These are phyloP conservation scores for Neoscytalidium dimidiatum DNA, from an alignment of 2,329 filamentous ascomycete species.

Conservation along the genomic window DNA sequence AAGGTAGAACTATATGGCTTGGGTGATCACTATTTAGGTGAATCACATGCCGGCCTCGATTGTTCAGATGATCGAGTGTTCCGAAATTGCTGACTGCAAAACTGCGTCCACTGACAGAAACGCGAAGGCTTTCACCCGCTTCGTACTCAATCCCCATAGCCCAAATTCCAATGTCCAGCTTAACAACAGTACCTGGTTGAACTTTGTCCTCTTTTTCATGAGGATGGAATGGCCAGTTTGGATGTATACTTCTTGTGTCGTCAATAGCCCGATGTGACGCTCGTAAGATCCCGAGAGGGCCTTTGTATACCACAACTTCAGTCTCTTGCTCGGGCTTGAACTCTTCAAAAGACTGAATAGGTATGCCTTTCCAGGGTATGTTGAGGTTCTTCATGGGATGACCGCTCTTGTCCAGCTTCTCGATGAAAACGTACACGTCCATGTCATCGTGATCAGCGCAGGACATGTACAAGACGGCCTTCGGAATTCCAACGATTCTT, in stretches of 20 bases:
- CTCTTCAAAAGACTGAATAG: too few species aligned
- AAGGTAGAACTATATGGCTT: too few species aligned
- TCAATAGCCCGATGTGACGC: slow-evolving; percentile 17
- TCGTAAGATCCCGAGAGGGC: slow-evolving; percentile 23
- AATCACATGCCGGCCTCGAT: too few species aligned
- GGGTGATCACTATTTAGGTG: too few species aligned
- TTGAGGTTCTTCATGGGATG: not conserved
- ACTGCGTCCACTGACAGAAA: not conserved
- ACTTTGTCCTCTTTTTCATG: slow-evolving; percentile 46
- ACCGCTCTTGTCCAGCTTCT: slow-evolving; percentile 20
- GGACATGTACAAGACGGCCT: slow-evolving; percentile 50
- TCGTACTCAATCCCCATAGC: slow-evolving; percentile 50
- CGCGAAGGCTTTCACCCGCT: slow-evolving; percentile 35
- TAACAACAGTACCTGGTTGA: slow-evolving; percentile 42
- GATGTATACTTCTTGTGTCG: not conserved
- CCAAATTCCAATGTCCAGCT: slow-evolving; percentile 53
- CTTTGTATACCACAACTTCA: too few species aligned
- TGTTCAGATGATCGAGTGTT: too few species aligned
- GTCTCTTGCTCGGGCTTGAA: too few species aligned
- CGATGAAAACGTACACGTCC: slow-evolving; percentile 26
- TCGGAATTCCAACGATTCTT: slow-evolving; percentile 28
- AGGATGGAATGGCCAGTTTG: not conserved
- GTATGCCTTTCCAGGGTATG: too few species aligned
- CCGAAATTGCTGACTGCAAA: too few species aligned
- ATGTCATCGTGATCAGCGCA: slow-evolving; percentile 47